Percentiles rank a stretch among this genome's conserved stretches.
These are phyloP conservation scores for Emericellopsis terricola DNA, from an alignment of 495 filamentous ascomycete species.

Conservation along the genomic window DNA sequence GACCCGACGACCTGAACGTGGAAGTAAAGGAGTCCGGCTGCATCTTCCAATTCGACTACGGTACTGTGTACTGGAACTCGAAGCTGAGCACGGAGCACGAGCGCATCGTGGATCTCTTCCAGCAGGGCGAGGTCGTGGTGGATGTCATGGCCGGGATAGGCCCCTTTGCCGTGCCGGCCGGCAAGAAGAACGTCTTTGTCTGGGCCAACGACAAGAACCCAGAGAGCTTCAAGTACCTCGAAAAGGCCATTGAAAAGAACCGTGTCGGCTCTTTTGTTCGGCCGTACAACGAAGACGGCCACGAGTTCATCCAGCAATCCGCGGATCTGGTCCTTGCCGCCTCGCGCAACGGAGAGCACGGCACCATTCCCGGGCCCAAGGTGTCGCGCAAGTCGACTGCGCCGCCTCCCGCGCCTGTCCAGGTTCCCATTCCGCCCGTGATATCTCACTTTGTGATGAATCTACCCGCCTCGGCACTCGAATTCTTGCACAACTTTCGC, in stretches of 20 bases:
- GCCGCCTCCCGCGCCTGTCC: slow-evolving; percentile 17
- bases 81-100: slow-evolving; percentile 77
- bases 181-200: slow-evolving; percentile 77
- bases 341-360: slow-evolving; percentile 24
- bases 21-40: slow-evolving; percentile 46
- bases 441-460: slow-evolving; percentile 95
- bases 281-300: slow-evolving; percentile 64
- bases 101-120: slow-evolving; percentile 59
- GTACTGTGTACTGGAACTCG: slow-evolving; percentile 95
- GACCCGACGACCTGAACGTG: slow-evolving; percentile 63
- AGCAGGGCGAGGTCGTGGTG: slow-evolving; percentile 70
- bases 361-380: slow-evolving; percentile 19
- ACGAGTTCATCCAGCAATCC: slow-evolving; percentile 55
- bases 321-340: slow-evolving; percentile 41
- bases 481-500: slow-evolving; percentile 70
- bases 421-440: slow-evolving; percentile 39
- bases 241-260: slow-evolving; percentile 53
- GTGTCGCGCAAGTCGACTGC: slow-evolving; percentile 12
- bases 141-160: slow-evolving; percentile 98
- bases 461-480: slow-evolving; percentile 72
- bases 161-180: slow-evolving; percentile 85
- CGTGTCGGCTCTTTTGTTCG: slow-evolving; percentile 62
- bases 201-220: slow-evolving; percentile 97
- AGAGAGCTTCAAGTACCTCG: slow-evolving; percentile 55
- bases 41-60: slow-evolving; percentile 51